phyloP scores from a whole-genome alignment of 495 filamentous ascomycete species.

The Lepraria neglecta region DNA sequence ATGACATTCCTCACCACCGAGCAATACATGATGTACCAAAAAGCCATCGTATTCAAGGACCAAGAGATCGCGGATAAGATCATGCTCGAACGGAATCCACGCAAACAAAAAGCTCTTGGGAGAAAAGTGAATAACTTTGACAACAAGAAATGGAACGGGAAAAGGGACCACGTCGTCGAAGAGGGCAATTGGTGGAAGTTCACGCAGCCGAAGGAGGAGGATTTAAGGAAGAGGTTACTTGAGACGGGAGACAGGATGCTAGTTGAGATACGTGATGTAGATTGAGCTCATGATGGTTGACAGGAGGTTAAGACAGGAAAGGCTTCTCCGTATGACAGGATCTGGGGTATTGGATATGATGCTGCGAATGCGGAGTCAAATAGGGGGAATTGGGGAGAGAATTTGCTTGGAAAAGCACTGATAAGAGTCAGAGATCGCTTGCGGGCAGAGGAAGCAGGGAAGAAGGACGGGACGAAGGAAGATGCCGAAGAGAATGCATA shows the following conservation, averaged over 20 bases:
- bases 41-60: conserved; percentile 51
- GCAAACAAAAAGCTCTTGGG: conserved; percentile 49
- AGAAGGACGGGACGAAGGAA: not conserved
- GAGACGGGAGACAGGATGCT: conserved; percentile 53
- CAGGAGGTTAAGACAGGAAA: conserved; percentile 14
- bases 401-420: conserved; percentile 58
- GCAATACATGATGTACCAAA: conserved; percentile 59
- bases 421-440: conserved; percentile 44
- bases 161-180: conserved; percentile 51
- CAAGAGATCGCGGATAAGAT: conserved; percentile 36
- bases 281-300: not conserved
- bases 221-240: conserved; percentile 45
- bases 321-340: conserved; percentile 50
- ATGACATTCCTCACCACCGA: conserved; percentile 32
- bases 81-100: conserved; percentile 38
- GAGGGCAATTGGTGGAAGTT: conserved; percentile 59
- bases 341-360: conserved; percentile 63
- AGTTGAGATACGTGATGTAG: conserved; percentile 48
- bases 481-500: not conserved
- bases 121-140: conserved; percentile 51
- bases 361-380: conserved; percentile 42
- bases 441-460: conserved; percentile 26
- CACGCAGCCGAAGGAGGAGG: conserved; percentile 31
- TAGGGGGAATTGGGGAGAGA: conserved; percentile 55
- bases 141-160: conserved; percentile 45